These are phyloP conservation scores for Cryptosporidium parvum DNA, from an alignment of 169 alveolate species.

Conservation along the genomic window DNA sequence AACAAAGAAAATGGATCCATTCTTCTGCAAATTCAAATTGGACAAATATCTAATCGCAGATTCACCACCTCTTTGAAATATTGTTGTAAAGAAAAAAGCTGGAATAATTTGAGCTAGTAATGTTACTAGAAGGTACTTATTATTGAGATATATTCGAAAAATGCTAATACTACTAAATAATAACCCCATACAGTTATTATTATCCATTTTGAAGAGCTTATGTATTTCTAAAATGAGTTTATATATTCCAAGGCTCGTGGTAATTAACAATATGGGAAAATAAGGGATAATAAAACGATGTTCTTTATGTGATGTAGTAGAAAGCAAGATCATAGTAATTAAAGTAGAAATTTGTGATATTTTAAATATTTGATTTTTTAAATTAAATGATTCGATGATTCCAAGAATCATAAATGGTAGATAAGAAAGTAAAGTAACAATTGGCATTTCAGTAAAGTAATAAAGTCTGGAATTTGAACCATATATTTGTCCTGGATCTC, in stretches of 20 bases:
- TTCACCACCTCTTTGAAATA: slow-evolving; percentile 77
- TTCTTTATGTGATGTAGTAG: slow-evolving; percentile 75
- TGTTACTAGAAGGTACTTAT: neutral
- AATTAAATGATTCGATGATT: neutral
- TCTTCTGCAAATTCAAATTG: slow-evolving; percentile 23
- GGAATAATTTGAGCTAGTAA: slow-evolving; percentile 64
- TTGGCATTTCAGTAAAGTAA: slow-evolving; percentile 21
- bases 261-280: slow-evolving; percentile 54
- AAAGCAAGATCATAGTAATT: neutral
- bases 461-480: slow-evolving; percentile 23
- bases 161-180: neutral
- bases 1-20: slow-evolving; percentile 73
- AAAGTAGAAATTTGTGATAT: neutral
- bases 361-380: neutral
- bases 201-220: neutral
- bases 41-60: slow-evolving; percentile 56
- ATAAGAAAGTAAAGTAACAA: slow-evolving; percentile 24
- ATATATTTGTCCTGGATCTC: slow-evolving; percentile 27
- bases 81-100: slow-evolving; percentile 66
- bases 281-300: slow-evolving; percentile 70
- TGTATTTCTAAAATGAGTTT: neutral
- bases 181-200: neutral
- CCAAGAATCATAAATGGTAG: slow-evolving; percentile 17
- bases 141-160: neutral
- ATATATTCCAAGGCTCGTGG: slow-evolving; percentile 11